Percentiles rank a stretch among this genome's conserved stretches.
Conservation (phyloP, 2,329 filamentous ascomycete genomes). For the Fusarium floridanum region DNA sequence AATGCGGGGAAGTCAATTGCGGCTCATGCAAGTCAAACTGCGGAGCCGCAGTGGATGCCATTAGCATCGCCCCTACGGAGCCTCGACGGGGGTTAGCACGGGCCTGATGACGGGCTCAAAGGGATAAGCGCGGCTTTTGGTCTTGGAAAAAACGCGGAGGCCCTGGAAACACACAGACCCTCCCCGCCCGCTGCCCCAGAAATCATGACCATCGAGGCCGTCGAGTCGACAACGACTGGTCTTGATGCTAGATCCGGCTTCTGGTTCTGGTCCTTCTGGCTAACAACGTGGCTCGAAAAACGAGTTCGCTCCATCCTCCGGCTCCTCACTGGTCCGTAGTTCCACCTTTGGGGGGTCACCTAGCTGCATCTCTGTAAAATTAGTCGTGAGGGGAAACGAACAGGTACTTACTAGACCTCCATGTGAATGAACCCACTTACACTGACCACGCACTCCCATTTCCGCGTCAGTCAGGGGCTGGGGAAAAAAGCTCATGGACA, state of each 20-base stretch:
- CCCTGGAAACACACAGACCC: constrained; percentile 41
- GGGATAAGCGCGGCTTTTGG: constrained; percentile 39
- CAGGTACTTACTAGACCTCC: constrained; percentile 11
- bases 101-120: constrained; percentile 31
- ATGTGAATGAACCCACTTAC: constrained; percentile 10
- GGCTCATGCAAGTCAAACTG: constrained; percentile 50
- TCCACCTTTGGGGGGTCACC: constrained; percentile 10
- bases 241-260: constrained; percentile 20
- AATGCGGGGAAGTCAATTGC: constrained; percentile 48
- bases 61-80: constrained; percentile 21
- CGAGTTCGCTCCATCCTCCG: not conserved
- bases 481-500: constrained; percentile 10
- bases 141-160: constrained; percentile 37
- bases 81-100: constrained; percentile 20
- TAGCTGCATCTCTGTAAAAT: constrained; percentile 17
- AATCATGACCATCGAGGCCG: constrained; percentile 23
- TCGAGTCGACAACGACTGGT: constrained; percentile 26
- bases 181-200: constrained; percentile 32
- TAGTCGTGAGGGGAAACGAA: constrained; percentile 34
- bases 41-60: constrained; percentile 47
- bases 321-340: constrained; percentile 1
- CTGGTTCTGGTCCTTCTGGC: constrained; percentile 14
- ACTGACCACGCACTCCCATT: constrained; percentile 6
- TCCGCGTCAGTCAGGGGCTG: constrained; percentile 1
- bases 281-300: constrained; percentile 1